These are phyloP conservation scores for Dillenia suffruticosa DNA, from an alignment of 164 flowering plant species.

Conservation along the genomic window DNA sequence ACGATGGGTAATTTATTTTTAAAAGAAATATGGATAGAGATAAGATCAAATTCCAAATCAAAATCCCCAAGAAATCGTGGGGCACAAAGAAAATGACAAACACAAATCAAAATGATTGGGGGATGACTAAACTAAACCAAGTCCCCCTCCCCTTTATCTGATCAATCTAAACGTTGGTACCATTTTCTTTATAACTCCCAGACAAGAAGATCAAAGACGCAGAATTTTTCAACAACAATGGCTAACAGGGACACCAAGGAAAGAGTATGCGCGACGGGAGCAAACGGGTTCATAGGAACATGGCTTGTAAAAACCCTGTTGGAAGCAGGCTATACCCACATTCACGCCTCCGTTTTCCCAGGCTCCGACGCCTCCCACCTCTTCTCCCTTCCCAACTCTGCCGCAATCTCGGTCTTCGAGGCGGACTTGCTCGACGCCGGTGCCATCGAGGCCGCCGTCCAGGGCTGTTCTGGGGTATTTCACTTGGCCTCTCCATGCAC, in stretches of 20 bases:
- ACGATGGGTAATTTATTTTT: too few relatives aligned
- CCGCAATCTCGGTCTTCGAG: conserved; percentile 25
- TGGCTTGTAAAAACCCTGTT: conserved; percentile 60
- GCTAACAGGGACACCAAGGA: conserved; percentile 2
- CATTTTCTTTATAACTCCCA: too few relatives aligned
- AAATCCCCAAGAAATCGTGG: too few relatives aligned
- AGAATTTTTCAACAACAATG: too few relatives aligned
- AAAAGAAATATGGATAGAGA: too few relatives aligned
- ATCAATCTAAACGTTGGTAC: too few relatives aligned
- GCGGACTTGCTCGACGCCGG: conserved; percentile 50
- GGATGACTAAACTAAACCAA: too few relatives aligned
- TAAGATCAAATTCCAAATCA: too few relatives aligned
- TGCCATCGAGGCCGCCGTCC: conserved; percentile 43
- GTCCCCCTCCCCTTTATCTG: too few relatives aligned
- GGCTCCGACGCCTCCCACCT: conserved; percentile 60
- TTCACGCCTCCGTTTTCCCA: conserved; percentile 54
- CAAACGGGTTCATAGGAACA: conserved; percentile 84
- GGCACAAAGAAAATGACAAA: too few relatives aligned
- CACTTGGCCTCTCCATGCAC: conserved; percentile 90
- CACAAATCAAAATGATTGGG: too few relatives aligned
- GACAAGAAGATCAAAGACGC: too few relatives aligned
- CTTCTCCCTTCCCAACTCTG: conserved; percentile 27
- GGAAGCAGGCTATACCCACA: conserved; percentile 46
- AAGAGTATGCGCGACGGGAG: conserved; percentile 76
- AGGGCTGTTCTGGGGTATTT: conserved; percentile 63